Conservation (phyloP, 2,329 filamentous ascomycete species). For the Cladosporium sp. region DNA sequence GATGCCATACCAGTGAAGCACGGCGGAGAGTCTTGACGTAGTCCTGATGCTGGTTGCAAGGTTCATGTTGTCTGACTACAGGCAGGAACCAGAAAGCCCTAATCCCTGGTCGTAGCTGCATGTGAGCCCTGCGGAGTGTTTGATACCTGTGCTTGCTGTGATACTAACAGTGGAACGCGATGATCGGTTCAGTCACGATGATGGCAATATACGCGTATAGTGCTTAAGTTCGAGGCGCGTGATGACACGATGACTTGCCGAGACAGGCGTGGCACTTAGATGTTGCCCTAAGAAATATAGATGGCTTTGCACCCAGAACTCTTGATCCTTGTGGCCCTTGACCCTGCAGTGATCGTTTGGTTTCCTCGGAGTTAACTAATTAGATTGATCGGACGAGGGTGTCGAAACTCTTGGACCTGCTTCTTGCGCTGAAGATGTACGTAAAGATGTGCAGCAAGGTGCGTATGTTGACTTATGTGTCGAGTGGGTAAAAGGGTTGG, state of each 20-base stretch:
- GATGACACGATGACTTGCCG: conserved; percentile 12
- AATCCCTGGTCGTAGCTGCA: too few species aligned
- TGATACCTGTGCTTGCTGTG: too few species aligned
- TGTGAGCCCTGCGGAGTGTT: neutral
- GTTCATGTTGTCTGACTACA: neutral
- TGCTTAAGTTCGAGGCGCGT: conserved; percentile 1
- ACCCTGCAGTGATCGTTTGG: too few species aligned
- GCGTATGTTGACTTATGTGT: neutral
- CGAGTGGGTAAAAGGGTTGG: neutral
- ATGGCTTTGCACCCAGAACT: neutral
- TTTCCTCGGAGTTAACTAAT: too few species aligned
- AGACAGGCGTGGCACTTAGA: neutral
- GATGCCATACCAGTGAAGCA: neutral
- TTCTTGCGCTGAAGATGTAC: too few species aligned
- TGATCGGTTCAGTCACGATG: neutral
- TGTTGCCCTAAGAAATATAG: neutral
- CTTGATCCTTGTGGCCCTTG: too few species aligned
- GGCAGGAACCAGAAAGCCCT: neutral
- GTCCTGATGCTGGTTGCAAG: neutral
- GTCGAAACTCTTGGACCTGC: too few species aligned
- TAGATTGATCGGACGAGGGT: neutral
- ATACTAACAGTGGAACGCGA: neutral
- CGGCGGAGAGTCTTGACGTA: neutral
- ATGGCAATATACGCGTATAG: conserved; percentile 11
- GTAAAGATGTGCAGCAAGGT: too few species aligned